These are phyloP conservation scores for Mayamaea pseudoterrestris DNA, from an alignment of 108 stramenopile species.

Conservation along the genomic window DNA sequence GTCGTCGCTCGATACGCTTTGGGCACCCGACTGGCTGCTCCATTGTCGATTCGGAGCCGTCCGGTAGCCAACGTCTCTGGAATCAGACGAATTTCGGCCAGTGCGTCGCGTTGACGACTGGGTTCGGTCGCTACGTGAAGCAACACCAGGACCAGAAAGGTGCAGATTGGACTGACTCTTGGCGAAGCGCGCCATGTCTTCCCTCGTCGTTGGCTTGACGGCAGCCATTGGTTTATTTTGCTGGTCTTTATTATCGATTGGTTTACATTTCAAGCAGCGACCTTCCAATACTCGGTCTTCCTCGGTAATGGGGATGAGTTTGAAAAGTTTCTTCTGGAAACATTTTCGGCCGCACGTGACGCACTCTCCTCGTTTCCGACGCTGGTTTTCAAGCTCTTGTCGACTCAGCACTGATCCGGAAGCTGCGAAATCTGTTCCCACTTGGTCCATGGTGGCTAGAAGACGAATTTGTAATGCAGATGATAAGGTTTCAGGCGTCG, in stretches of 20 bases:
- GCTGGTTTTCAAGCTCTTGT: conserved; percentile 31
- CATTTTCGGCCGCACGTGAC: conserved; percentile 59
- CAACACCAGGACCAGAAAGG: no score
- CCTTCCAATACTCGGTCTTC: conserved; percentile 55
- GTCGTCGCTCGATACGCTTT: no score
- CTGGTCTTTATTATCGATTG: conserved; percentile 9
- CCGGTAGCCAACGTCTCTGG: no score
- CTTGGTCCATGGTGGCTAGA: conserved; percentile 41
- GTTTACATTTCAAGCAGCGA: conserved; percentile 52
- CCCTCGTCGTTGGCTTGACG: conserved; percentile 10
- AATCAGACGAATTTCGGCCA: no score
- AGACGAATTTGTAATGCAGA: no score
- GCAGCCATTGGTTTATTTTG: conserved; percentile 4
- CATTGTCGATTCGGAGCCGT: no score
- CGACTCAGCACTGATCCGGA: conserved; percentile 57
- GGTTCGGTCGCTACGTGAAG: no score
- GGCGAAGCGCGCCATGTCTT: conserved; percentile 21
- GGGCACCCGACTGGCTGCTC: no score
- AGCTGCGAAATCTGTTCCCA: conserved; percentile 49
- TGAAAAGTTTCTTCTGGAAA: conserved; percentile 64
- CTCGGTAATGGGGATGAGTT: conserved; percentile 46
- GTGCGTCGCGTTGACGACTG: no score
- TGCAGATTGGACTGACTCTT: conserved; percentile 15
- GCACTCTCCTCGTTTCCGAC: conserved; percentile 62
- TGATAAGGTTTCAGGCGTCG: no score